Percentiles rank a stretch among this genome's conserved stretches.
Conservation (phyloP, 345 rosid species). For the Erysimum cheiranthoides region DNA sequence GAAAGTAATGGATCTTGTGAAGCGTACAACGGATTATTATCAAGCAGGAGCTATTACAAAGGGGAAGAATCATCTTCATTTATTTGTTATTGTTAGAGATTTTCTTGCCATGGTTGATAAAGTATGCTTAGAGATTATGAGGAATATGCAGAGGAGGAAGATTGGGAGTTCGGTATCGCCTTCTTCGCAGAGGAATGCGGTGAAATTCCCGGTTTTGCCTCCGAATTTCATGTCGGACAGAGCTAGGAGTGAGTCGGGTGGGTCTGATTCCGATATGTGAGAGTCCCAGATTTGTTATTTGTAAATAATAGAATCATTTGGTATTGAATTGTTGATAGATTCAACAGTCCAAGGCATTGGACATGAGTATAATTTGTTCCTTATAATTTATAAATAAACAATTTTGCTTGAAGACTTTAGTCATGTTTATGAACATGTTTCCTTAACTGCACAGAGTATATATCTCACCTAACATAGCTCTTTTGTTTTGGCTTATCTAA, state of each 20-base stretch:
- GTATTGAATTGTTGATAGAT: conserved; percentile 40
- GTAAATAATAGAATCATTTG: conserved; percentile 33
- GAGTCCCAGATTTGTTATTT: conserved; percentile 25
- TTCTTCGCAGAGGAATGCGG: conserved; percentile 37
- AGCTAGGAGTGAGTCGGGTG: conserved; percentile 56
- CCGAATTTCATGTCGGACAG: conserved; percentile 63
- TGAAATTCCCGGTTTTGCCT: conserved; percentile 71
- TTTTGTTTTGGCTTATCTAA: not conserved
- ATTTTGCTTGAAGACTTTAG: conserved; percentile 12
- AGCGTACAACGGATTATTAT: conserved; percentile 74
- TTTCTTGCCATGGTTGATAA: conserved; percentile 83
- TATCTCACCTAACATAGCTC: conserved; percentile 15
- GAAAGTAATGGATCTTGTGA: conserved; percentile 68
- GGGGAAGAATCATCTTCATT: conserved; percentile 59
- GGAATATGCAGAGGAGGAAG: conserved; percentile 68
- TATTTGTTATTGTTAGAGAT: conserved; percentile 71
- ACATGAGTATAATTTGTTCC: conserved; percentile 1
- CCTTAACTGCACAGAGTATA: not conserved
- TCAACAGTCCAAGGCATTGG: conserved; percentile 3
- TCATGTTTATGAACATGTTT: conserved; percentile 14
- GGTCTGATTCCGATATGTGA: conserved; percentile 68
- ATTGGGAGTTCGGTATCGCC: conserved; percentile 31
- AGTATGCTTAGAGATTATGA: conserved; percentile 64
- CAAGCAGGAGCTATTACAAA: conserved; percentile 64
- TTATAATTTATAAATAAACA: conserved; percentile 9